Evolutionary conservation across 139 green algal genomes (phyloP), one percentile per base, ranked within the genome.

Genomic region (Tetradesmus lagerheimii): DNA sequence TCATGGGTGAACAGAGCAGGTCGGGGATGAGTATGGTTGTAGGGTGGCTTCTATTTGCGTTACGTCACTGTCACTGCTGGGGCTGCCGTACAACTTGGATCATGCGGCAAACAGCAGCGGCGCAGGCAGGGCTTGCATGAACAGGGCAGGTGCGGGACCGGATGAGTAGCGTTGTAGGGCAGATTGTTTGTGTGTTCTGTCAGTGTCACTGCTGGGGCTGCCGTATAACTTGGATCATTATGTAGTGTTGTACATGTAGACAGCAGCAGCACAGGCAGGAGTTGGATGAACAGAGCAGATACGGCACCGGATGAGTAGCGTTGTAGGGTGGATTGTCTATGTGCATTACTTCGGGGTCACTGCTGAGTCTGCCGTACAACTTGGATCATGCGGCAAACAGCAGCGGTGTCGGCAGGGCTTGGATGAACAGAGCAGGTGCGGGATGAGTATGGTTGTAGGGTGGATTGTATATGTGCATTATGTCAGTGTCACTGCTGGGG

Each of bases 201-300:
- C 57, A 3, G 14, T 66, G 50, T 66, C 50, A 25, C 4, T 97
- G 94, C 87, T 99, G 75, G 93, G 91, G 34, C 64, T 89, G 83
- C 89, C 83, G 18, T 94, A 95, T 86, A 93, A 93, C 66, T 66
- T 95, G 85, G 91, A 93, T 50, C 88, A 93, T 77, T n/a, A n/a
- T n/a, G n/a, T n/a, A n/a, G 75, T 53, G 35, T n/a, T n/a, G n/a
- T n/a, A n/a, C n/a, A n/a, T n/a, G 81, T 15, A 2, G 77, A 45
- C 80, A 74, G 80, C 41, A 39, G 45, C 6, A 18, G n/a, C 2
- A 9, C 45, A 18, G 41, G 35, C 20, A 37, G 4, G 23, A 31
- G 6, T 11, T 66, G 50, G 14, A 12, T 41, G n/a, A n/a, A n/a
- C n/a, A n/a, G n/a, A n/a, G n/a, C n/a, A n/a, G n/a, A n/a, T n/a